These are phyloP conservation scores for Mucor ambiguus DNA, from an alignment of 371 early-diverging fungal genomes.

Conservation along the genomic window DNA sequence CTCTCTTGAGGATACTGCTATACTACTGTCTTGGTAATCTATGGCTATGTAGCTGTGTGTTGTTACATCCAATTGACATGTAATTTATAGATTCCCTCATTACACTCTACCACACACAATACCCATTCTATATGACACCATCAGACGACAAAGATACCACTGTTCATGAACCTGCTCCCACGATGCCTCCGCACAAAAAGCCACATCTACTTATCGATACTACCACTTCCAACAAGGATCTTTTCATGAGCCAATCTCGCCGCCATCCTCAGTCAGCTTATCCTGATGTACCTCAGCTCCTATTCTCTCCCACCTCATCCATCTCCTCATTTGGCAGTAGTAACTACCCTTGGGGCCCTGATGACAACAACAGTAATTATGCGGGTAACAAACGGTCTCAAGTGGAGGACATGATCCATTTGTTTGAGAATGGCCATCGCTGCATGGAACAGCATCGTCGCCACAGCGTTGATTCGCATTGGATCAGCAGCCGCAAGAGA, in stretches of 20 bases:
- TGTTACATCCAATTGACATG: neutral
- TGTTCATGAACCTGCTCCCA: neutral
- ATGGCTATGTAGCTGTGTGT: neutral
- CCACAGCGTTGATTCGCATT: conserved; percentile 12
- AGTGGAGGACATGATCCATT: conserved; percentile 19
- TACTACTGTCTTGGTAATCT: neutral
- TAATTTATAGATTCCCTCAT: neutral
- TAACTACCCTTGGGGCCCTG: neutral
- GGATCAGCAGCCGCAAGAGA: neutral
- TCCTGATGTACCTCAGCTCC: neutral
- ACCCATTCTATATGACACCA: neutral
- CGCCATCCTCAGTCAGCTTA: neutral
- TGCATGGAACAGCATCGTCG: conserved; percentile 1
- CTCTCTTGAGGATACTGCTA: neutral
- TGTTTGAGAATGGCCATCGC: conserved; percentile 16
- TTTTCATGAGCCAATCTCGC: neutral
- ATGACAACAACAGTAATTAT: neutral
- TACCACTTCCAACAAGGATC: neutral
- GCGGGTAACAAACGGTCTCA: neutral
- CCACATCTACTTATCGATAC: neutral
- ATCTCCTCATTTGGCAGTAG: conserved; percentile 4
- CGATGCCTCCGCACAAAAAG: neutral
- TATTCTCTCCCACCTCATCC: conserved; percentile 8
- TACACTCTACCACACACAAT: neutral
- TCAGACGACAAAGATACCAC: neutral